Evolutionary conservation across 2,329 filamentous ascomycete genomes (phyloP).

Genomic region (Botrytis aclada): DNA sequence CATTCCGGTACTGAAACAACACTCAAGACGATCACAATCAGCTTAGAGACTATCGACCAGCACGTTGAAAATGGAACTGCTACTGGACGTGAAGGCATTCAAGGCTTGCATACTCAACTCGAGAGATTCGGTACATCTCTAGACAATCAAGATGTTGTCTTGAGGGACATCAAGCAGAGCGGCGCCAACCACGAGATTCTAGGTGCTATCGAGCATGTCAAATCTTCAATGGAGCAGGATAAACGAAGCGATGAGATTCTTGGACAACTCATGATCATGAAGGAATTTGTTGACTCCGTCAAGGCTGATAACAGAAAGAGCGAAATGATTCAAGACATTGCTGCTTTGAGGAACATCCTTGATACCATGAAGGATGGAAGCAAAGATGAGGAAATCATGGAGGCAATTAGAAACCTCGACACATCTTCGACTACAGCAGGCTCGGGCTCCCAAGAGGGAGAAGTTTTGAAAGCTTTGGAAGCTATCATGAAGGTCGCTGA

Average conservation of each 20-base stretch:
- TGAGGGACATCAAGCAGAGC: not conserved
- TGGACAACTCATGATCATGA: not conserved
- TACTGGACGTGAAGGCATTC: slow-evolving; percentile 7
- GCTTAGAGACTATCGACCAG: slow-evolving; percentile 14
- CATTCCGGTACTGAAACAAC: slow-evolving; percentile 13
- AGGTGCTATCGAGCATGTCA: not conserved
- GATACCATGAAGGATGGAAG: slow-evolving; percentile 7
- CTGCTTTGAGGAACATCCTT: slow-evolving; percentile 1
- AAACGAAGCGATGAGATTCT: slow-evolving; percentile 6
- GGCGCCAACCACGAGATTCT: not conserved
- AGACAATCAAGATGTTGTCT: slow-evolving; percentile 3
- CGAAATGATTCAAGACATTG: not conserved
- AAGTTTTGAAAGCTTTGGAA: slow-evolving; percentile 2
- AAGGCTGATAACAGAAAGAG: not conserved
- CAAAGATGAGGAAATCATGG: slow-evolving; percentile 15
- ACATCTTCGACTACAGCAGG: not conserved
- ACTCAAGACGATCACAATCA: slow-evolving; percentile 16
- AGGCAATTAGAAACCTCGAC: slow-evolving; percentile 11
- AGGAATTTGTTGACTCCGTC: not conserved
- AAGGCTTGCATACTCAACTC: slow-evolving; percentile 3
- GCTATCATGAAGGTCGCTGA: slow-evolving; percentile 1
- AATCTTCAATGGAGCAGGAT: not conserved
- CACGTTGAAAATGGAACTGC: slow-evolving; percentile 10
- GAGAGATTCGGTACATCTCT: slow-evolving; percentile 7
- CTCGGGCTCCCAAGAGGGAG: not conserved